Evolutionary conservation across 345 rosid genomes (phyloP).

Genomic region (Salix suchowensis): DNA sequence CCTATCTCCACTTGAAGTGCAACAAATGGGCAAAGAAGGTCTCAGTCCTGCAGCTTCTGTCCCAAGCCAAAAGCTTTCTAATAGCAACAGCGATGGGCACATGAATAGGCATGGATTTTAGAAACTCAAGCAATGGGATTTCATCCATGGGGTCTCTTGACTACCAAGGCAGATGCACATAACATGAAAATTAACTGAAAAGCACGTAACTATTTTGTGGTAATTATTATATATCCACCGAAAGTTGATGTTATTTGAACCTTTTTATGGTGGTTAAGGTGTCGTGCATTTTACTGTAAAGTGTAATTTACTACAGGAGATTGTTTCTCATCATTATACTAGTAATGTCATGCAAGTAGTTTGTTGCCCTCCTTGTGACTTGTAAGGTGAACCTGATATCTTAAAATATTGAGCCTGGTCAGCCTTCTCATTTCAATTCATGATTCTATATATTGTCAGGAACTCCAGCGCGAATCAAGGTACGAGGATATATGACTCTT

Average conservation of each 20-base stretch:
- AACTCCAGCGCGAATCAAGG: neutral
- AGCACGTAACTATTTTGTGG: neutral
- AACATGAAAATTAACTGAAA: neutral
- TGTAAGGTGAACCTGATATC: neutral
- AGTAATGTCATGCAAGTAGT: neutral
- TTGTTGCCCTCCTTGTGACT: neutral
- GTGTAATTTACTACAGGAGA: neutral
- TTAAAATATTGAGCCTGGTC: neutral
- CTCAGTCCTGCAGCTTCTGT: slow-evolving; percentile 9
- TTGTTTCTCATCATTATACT: neutral
- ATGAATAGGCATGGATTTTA: slow-evolving; percentile 13
- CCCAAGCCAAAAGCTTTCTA: slow-evolving; percentile 27
- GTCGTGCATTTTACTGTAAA: neutral
- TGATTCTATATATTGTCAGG: neutral
- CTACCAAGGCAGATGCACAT: neutral
- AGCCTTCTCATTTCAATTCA: neutral
- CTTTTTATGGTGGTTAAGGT: neutral
- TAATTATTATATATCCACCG: neutral
- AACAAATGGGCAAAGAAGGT: neutral
- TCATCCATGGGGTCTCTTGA: neutral
- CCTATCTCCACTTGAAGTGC: neutral
- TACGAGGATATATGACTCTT: neutral
- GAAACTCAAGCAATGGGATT: neutral
- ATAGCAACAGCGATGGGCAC: slow-evolving; percentile 16
- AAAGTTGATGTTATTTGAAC: neutral